Conservation (phyloP, 2,329 filamentous ascomycete genomes). For the Talaromyces sp. region DNA sequence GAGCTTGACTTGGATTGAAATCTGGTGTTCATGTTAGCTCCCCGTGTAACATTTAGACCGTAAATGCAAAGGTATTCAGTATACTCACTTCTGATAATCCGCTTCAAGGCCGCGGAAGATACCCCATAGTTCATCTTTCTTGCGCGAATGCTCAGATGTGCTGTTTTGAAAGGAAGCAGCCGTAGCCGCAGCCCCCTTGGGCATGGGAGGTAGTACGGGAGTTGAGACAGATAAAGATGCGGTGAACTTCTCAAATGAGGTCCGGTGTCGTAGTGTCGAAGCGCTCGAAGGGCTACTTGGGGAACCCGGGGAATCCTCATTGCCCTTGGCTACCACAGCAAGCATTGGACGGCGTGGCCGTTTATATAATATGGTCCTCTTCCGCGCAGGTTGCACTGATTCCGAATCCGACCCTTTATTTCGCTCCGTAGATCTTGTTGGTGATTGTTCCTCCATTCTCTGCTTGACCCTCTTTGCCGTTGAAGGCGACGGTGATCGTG, state of each 20-base stretch:
- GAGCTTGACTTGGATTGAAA: slow-evolving; percentile 74
- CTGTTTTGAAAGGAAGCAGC: slow-evolving; percentile 37
- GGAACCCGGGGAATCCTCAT: slow-evolving; percentile 36
- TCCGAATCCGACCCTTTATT: slow-evolving; percentile 28
- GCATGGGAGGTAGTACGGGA: slow-evolving; percentile 52
- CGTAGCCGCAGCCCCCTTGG: slow-evolving; percentile 45
- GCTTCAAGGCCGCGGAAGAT: slow-evolving; percentile 69
- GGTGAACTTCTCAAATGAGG: slow-evolving; percentile 52
- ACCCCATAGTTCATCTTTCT: slow-evolving; percentile 71
- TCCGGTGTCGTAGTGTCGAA: slow-evolving; percentile 40
- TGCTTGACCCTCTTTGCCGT: slow-evolving; percentile 32
- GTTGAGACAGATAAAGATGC: slow-evolving; percentile 46
- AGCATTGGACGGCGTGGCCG: slow-evolving; percentile 45
- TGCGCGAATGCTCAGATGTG: slow-evolving; percentile 48
- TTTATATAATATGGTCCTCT: slow-evolving; percentile 38
- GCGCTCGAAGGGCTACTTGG: slow-evolving; percentile 45
- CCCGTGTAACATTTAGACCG: slow-evolving; percentile 11
- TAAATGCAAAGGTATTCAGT: too few species aligned
- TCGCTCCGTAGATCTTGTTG: slow-evolving; percentile 18
- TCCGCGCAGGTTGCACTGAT: slow-evolving; percentile 28
- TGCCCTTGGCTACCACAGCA: slow-evolving; percentile 39
- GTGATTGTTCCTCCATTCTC: slow-evolving; percentile 33
- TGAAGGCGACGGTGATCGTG: slow-evolving; percentile 52
- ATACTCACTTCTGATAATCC: slow-evolving; percentile 65
- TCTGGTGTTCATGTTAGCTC: slow-evolving; percentile 32